Conservation (phyloP, 2,329 filamentous ascomycete genomes). For the Talaromyces sp. region DNA sequence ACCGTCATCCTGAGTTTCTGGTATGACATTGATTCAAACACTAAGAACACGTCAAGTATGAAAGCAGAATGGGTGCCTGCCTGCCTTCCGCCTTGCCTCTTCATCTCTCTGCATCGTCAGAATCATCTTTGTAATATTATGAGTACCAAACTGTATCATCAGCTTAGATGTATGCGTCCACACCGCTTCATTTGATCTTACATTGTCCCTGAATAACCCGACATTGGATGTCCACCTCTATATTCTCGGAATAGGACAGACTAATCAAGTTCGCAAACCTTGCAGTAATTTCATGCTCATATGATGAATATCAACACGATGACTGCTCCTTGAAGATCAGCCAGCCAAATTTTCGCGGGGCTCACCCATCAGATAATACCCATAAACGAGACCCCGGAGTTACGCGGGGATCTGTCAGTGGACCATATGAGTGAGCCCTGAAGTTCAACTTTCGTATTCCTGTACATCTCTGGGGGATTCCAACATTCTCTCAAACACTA, state of each 20-base stretch:
- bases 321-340: not conserved
- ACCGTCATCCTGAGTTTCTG: not conserved
- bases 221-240: not conserved
- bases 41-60: not conserved
- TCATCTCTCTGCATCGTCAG: not conserved
- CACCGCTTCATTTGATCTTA: constrained; percentile 6
- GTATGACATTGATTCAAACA: not conserved
- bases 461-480: not conserved
- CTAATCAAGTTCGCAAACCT: not conserved
- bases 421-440: not conserved
- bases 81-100: not conserved
- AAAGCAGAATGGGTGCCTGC: not conserved
- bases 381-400: not conserved
- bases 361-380: not conserved
- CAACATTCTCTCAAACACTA: not conserved
- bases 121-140: not conserved
- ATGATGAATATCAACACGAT: not conserved
- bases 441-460: not conserved
- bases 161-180: not conserved
- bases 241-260: not conserved
- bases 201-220: not conserved
- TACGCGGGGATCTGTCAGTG: not conserved
- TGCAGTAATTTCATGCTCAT: not conserved
- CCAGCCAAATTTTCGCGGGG: not conserved
- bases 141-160: not conserved